Evolutionary conservation across 495 filamentous ascomycete species (phyloP).

Genomic region (Parathielavia hyrcaniae): DNA sequence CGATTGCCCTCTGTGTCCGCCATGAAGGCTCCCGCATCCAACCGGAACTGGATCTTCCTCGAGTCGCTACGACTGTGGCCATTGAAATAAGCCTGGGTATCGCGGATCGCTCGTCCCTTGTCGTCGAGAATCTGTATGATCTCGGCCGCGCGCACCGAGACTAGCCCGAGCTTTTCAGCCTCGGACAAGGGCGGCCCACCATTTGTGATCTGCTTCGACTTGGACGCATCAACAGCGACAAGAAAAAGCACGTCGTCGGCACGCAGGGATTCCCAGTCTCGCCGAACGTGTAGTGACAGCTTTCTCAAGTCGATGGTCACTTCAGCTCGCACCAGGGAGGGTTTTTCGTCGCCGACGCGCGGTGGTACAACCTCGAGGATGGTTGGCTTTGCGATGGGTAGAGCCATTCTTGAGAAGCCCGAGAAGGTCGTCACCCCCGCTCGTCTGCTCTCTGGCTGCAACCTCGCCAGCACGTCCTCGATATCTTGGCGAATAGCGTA

Average conservation of each 20-base stretch:
- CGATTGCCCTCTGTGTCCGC: slow-evolving; percentile 70
- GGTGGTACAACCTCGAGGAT: slow-evolving; percentile 82
- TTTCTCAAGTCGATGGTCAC: slow-evolving; percentile 80
- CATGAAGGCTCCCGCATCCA: slow-evolving; percentile 76
- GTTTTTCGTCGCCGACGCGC: slow-evolving; percentile 75
- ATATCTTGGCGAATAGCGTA: slow-evolving; percentile 91
- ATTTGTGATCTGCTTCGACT: slow-evolving; percentile 49
- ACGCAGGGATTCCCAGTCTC: slow-evolving; percentile 87
- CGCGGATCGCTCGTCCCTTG: slow-evolving; percentile 68
- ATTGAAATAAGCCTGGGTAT: slow-evolving; percentile 43
- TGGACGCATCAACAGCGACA: slow-evolving; percentile 59
- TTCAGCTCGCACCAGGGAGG: slow-evolving; percentile 81
- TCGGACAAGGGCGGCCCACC: slow-evolving; percentile 46
- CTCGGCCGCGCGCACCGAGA: slow-evolving; percentile 72
- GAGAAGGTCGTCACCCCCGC: slow-evolving; percentile 64
- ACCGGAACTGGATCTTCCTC: slow-evolving; percentile 68
- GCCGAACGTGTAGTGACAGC: slow-evolving; percentile 63
- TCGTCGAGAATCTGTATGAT: slow-evolving; percentile 86
- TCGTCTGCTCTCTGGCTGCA: slow-evolving; percentile 62
- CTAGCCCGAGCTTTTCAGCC: slow-evolving; percentile 57
- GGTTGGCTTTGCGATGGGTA: slow-evolving; percentile 78
- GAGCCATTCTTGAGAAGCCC: slow-evolving; percentile 86
- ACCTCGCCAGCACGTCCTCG: slow-evolving; percentile 68
- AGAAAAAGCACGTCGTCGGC: slow-evolving; percentile 89
- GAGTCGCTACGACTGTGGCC: slow-evolving; percentile 43